These are phyloP conservation scores for Blastobotrys aristatus DNA, from an alignment of 1,139 yeast genomes.

Conservation along the genomic window DNA sequence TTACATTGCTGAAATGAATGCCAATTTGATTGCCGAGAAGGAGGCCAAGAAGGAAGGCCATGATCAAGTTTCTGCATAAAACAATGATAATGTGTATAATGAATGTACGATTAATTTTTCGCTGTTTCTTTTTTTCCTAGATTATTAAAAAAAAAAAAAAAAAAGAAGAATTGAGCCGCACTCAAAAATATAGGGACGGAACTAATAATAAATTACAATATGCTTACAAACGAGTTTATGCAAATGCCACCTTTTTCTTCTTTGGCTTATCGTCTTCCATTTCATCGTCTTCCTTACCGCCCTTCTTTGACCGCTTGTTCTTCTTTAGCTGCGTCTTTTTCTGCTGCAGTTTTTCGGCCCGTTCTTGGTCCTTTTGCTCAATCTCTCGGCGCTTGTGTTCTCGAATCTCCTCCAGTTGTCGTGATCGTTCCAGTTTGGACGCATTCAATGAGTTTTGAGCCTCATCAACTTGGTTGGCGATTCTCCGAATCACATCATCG, in stretches of 20 bases:
- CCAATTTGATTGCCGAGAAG: constrained; percentile 21
- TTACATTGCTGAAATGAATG: constrained; percentile 29
- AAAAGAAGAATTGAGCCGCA: no score
- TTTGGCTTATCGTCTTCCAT: neutral
- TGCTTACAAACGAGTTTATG: no score
- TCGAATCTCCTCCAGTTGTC: constrained; percentile 83
- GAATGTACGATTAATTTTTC: no score
- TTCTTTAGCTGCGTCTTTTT: constrained; percentile 74
- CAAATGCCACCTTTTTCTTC: constrained; percentile 26
- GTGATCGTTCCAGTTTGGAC: constrained; percentile 82
- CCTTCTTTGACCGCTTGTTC: constrained; percentile 33
- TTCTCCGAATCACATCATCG: constrained; percentile 56
- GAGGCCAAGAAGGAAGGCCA: constrained; percentile 1
- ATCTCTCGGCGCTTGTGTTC: constrained; percentile 82
- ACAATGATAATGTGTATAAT: neutral
- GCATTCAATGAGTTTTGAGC: constrained; percentile 77
- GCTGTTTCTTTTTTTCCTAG: no score
- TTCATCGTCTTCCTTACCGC: constrained; percentile 10
- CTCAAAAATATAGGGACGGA: no score
- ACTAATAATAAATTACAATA: no score
- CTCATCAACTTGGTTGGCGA: constrained; percentile 77
- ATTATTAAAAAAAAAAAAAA: no score
- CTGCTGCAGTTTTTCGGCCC: constrained; percentile 62
- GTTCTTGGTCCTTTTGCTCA: constrained; percentile 72
- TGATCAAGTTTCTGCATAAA: neutral